Base-by-base conservation (phyloP, 352 stramenopile species). In the Phytophthora pistaciae region DNA sequence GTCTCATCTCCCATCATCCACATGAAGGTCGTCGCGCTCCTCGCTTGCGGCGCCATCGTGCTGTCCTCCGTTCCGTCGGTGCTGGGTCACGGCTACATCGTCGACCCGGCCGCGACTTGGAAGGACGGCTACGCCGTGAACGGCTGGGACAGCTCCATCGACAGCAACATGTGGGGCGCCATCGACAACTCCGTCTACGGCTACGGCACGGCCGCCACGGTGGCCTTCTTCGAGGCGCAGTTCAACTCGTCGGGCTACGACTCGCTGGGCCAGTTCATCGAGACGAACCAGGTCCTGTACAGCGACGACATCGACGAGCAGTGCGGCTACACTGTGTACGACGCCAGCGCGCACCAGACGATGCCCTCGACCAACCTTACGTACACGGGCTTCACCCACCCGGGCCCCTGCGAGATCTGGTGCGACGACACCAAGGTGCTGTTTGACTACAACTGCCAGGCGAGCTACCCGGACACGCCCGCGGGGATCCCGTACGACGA, bases 361-460 rank as follows among this genome's bases (percentile, higher is more conserved):
- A 70, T 86, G 56, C 75, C 75, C 6, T 60, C 75, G 0, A 64
- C 44, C 7, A 78, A 77, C 60, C 53, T 88, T 49, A 85, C 74
- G 68, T 74, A 83, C 72, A 74, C 75, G 18, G 72, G 78, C 2
- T 87, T 90, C 78, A 83, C 78, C 18, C 83, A 89, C 62, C 70
- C 78, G 2, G 80, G 79, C 9, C 83, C 83, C 16, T 91, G 83
- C 29, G 81, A 89, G 52, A 66, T 84, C 20, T 91, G 81, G 79
- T 87, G 79, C 48, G 80, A 87, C 56, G 72, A 84, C 65, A 86
- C 59, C 46, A 78, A 77, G 50, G 60, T 91, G 44, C 71, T 76
- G 13, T 83, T 81, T 56, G 77, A 84, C 10, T 66, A 75, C 66
- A 67, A 91, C 50, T 91, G 81, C 60, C 66, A 75, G n/a, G 63